Evolutionary conservation across 495 filamentous ascomycete genomes (phyloP), one percentile per base, ranked within the genome.

Genomic region (Aspergillus carlsbadensis): DNA sequence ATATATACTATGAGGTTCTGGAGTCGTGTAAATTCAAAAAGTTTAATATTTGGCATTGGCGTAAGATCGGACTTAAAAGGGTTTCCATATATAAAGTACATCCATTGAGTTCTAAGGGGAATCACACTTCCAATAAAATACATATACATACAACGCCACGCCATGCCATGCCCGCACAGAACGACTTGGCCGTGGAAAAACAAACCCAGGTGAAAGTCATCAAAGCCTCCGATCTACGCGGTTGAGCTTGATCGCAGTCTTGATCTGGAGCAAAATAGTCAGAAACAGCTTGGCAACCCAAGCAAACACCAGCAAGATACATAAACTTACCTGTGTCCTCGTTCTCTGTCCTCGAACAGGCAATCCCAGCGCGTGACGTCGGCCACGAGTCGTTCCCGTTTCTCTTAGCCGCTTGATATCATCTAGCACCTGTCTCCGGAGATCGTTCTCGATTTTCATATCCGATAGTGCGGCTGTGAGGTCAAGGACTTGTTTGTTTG

Each of bases 401-500:
- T 96, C 92, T 67, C 87, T 86, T 69, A 98, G 65, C 33, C 94
- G 81, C 64, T 80, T 81, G 62, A 98, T 96, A 65, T 98, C 90
- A 29, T 96, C 91, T 61, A 83, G 73, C 37, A 96, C 62, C 49
- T 89, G 77, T 68, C 86, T 79, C 66, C 84, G 77, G 56, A 96
- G 77, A 61, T 98, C 92, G 64, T 89, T 96, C 70, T 98, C 95
- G 57, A 96, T 91, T 39, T 87, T 95, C 92, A 98, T 92, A 10
- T 84, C 86, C 6, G 92, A 89, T 36, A 98, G 78, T 64, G 92
- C 89, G 39, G 85, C 84, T n/a, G 84, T 90, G 52, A 98, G 78
- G 44, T 89, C 86, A 17, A 87, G 82, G 56, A 95, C 74, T 56
- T 88, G 88, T 66, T 88, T 84, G 56, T 82, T 82, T 48, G 78